phyloP scores from a whole-genome alignment of 2,329 filamentous ascomycete genomes.

The Orbilia blumenaviensis region DNA sequence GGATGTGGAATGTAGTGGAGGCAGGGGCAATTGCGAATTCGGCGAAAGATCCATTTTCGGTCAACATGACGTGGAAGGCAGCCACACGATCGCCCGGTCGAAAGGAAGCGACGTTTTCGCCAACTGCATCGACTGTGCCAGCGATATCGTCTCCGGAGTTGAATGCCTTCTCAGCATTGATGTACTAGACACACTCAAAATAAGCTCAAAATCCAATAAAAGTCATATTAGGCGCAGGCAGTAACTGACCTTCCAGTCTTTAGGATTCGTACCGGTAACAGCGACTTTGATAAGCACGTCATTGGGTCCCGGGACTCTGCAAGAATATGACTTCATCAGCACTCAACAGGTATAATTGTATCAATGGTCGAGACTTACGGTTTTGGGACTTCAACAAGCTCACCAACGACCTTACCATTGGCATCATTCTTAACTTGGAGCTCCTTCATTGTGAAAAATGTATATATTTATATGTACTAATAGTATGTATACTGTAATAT shows the following conservation, averaged over 20 bases:
- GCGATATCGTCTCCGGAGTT: slow-evolving; percentile 69
- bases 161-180: slow-evolving; percentile 50
- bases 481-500: background rate
- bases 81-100: slow-evolving; percentile 68
- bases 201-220: background rate
- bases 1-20: slow-evolving; percentile 63
- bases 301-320: slow-evolving; percentile 56
- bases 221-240: too few relatives aligned
- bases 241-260: slow-evolving; percentile 60
- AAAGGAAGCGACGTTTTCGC: slow-evolving; percentile 68
- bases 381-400: slow-evolving; percentile 30
- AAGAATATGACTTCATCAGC: background rate
- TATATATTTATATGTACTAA: background rate
- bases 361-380: slow-evolving; percentile 11
- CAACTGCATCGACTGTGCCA: slow-evolving; percentile 67
- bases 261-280: slow-evolving; percentile 64
- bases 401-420: slow-evolving; percentile 13
- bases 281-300: slow-evolving; percentile 63
- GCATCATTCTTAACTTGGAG: slow-evolving; percentile 4
- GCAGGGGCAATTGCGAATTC: slow-evolving; percentile 63
- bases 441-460: slow-evolving; percentile 39
- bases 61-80: slow-evolving; percentile 64
- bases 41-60: slow-evolving; percentile 57
- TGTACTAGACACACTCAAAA: background rate
- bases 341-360: background rate